Evolutionary conservation across 768 basidiomycete species (phyloP).

Genomic region (Suillus fuscotomentosus): DNA sequence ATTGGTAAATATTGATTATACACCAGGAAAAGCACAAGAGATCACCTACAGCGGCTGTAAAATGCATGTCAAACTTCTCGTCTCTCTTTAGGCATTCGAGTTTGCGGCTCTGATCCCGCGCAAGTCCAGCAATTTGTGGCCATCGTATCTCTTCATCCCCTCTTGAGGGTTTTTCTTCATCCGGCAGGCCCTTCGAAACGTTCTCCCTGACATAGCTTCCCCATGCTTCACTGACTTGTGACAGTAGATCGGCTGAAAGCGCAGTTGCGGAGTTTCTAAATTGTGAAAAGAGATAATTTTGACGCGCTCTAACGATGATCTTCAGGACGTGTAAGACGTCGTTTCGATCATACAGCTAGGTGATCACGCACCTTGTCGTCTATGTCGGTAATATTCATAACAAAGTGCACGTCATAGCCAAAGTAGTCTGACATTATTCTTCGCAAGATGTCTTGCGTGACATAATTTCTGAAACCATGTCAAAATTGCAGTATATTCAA

Average conservation of each 20-base stretch:
- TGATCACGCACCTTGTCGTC: slow-evolving; percentile 83
- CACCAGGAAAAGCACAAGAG: slow-evolving; percentile 10
- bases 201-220: slow-evolving; percentile 57
- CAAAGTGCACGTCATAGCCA: slow-evolving; percentile 96
- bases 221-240: slow-evolving; percentile 63
- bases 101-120: slow-evolving; percentile 61
- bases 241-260: slow-evolving; percentile 59
- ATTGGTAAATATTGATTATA: slow-evolving; percentile 14
- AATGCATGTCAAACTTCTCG: slow-evolving; percentile 92
- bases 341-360: slow-evolving; percentile 1
- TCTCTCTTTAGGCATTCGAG: slow-evolving; percentile 71
- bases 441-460: slow-evolving; percentile 89
- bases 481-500: slow-evolving; percentile 5
- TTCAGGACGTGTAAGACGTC: slow-evolving; percentile 30
- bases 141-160: slow-evolving; percentile 57
- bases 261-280: slow-evolving; percentile 53
- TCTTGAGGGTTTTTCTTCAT: slow-evolving; percentile 41
- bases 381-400: slow-evolving; percentile 99
- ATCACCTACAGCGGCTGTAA: slow-evolving; percentile 68
- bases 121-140: slow-evolving; percentile 48
- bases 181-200: slow-evolving; percentile 62
- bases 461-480: slow-evolving; percentile 73
- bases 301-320: slow-evolving; percentile 93
- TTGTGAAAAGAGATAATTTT: slow-evolving; percentile 65
- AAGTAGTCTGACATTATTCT: slow-evolving; percentile 94